Percentiles rank a stretch among this genome's conserved stretches.
Evolutionary conservation across 192 early-diverging fungal genomes (phyloP).

Genomic region (Backusella liffmaniae): DNA sequence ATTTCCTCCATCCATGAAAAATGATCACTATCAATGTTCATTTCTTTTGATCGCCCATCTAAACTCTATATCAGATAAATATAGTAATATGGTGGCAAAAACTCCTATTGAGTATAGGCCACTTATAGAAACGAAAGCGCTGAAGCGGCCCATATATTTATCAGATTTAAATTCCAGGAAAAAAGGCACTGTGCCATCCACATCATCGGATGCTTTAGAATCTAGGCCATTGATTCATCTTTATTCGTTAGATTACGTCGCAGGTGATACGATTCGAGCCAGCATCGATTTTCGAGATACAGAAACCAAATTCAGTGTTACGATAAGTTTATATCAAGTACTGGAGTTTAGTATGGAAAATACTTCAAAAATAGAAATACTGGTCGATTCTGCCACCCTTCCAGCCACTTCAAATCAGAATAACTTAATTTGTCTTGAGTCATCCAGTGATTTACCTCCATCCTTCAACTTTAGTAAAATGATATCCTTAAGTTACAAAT

Average conservation of each 20-base stretch:
- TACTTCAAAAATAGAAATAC: background rate
- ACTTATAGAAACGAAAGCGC: background rate
- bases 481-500: background rate
- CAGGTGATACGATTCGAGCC: background rate
- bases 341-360: background rate
- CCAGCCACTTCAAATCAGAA: background rate
- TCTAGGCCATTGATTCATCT: background rate
- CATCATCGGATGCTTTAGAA: background rate
- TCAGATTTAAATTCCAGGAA: background rate
- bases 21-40: background rate
- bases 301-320: background rate
- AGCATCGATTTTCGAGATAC: background rate
- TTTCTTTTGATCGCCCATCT: background rate
- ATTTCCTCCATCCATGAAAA: conserved; percentile 6
- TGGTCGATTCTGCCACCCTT: background rate
- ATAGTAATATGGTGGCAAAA: background rate
- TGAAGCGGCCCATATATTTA: conserved; percentile 1
- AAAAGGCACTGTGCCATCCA: background rate
- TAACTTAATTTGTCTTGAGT: background rate
- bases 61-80: background rate
- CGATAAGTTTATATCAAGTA: background rate
- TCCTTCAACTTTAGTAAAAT: background rate
- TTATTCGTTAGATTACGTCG: background rate
- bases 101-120: background rate
- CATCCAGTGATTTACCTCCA: background rate